phyloP scores from a whole-genome alignment of 2,329 filamentous ascomycete genomes.

The Tolypocladium capitatum region DNA sequence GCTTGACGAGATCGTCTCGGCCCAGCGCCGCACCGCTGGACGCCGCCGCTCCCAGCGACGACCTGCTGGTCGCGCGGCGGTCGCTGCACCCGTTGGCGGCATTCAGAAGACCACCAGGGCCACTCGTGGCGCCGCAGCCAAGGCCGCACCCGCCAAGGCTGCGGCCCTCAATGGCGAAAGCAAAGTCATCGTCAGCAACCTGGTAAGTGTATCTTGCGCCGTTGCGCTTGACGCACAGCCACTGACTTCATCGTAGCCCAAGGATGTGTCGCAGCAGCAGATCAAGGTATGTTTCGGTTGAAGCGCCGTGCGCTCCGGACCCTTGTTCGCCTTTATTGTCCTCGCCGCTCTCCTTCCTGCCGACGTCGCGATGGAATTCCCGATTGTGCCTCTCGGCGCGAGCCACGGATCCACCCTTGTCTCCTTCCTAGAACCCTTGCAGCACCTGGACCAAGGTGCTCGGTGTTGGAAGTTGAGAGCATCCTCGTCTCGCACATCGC shows the following conservation, averaged over 20 bases:
- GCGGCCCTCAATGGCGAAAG: conserved; percentile 55
- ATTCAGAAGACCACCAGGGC: conserved; percentile 64
- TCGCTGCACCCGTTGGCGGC: conserved; percentile 66
- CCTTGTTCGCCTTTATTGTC: conserved; percentile 52
- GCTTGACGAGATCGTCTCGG: conserved; percentile 92
- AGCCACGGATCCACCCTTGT: conserved; percentile 7
- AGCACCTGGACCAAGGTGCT: conserved; percentile 17
- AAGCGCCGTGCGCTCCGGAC: conserved; percentile 55
- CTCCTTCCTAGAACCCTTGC: conserved; percentile 17
- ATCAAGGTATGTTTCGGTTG: conserved; percentile 99
- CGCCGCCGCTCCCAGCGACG: conserved; percentile 38
- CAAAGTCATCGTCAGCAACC: conserved; percentile 97
- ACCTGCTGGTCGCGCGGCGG: conserved; percentile 36
- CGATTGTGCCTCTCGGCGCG: neutral
- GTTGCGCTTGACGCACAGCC: neutral
- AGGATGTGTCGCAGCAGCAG: conserved; percentile 91
- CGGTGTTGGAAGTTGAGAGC: conserved; percentile 43
- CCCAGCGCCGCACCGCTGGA: conserved; percentile 47
- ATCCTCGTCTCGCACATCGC: conserved; percentile 36
- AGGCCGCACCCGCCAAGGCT: conserved; percentile 52
- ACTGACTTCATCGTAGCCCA: conserved; percentile 48
- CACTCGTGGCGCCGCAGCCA: conserved; percentile 43
- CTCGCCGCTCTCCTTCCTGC: conserved; percentile 20
- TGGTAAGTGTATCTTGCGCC: conserved; percentile 51
- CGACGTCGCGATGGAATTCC: conserved; percentile 10